Evolutionary conservation across 371 early-diverging fungal genomes (phyloP), one percentile per base, ranked within the genome.

Genomic region (Dipsacomyces acuminosporus): DNA sequence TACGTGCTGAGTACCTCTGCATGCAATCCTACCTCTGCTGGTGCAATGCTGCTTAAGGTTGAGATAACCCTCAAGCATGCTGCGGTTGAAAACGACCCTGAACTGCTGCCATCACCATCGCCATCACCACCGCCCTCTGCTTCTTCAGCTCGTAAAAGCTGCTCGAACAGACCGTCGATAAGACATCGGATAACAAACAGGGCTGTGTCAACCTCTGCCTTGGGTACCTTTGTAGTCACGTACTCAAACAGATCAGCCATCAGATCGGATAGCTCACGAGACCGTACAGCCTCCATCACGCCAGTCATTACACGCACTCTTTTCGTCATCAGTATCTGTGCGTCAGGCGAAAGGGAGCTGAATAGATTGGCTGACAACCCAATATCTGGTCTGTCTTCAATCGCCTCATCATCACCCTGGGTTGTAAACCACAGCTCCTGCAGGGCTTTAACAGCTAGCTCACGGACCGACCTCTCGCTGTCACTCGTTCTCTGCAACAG

Each of bases 401-500:
- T 72, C 33, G 67, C 70, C 6, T 66, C 59, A n/a, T 71, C 67
- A 14, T 38, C 33, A 23, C 36, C 59, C n/a, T 85, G 80, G 6
- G 81, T 82, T 0, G 69, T 51, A 48, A 94, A 86, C 78, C 88
- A 78, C 8, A 90, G 76, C 33, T 91, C 89, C 46, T 81, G 80
- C 4, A 91, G 72, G 1, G 75, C 73, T 49, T 84, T 89, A 25
- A 82, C 54, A 0, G 93, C 85, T 6, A 90, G 71, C 40, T 89
- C 86, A 24, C 84, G 79, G 8, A 93, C 83, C 18, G 80, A 69
- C 4, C 76, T 70, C 69, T 94, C 95, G 38, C 88, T 89, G 62
- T 96, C 96, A 19, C 73, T 67, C 15, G 88, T 78, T 0, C 94
- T 75, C 25, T 80, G 78, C 41, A 94, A 63, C 0, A 94, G 54